Evolutionary conservation across 2,329 filamentous ascomycete species (phyloP), one percentile per base, ranked within the genome.

Genomic region (Graphium sp.): DNA sequence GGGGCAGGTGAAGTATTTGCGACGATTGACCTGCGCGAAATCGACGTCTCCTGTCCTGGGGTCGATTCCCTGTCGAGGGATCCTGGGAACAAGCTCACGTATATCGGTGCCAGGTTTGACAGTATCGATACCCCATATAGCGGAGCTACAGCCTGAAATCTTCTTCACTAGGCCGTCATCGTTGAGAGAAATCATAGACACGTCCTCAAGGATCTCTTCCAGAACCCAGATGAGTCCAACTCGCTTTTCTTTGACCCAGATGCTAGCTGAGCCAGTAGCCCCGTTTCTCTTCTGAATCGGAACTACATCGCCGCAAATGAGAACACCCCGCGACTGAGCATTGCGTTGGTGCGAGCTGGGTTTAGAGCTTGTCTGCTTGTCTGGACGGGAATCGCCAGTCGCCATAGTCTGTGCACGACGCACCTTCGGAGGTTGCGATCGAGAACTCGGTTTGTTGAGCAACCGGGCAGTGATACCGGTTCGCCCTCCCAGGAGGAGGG

Each of bases 211-310:
- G 35, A 98, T 95, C 52, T 98, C 89, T 49, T 98, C 89, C 3
- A 98, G 56, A 7, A 98, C 89, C 89, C 89, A 98, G 34, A 98
- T 95, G 34, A 98, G 55, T 7, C 87, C 85, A 29, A 83, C 74
- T 27, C 77, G 71, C 52, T 98, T 98, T 51, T 98, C 89, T 56
- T 98, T 98, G 4, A 98, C 89, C 89, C 89, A 98, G 22, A 98
- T 58, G 51, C 85, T 95, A 21, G 89, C 89, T 33, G 89, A 85
- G 3, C 89, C 89, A 5, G 77, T 87, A 8, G 77, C 70, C 4
- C 89, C 89, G 43, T 98, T 93, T 35, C 89, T 73, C 53, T 95
- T 98, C 48, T 85, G 80, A 34, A 98, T 98, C 0, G 89, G 89
- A 12, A 98, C 83, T n/a, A 98, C 87, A 48, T 98, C 89, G 24